Conservation (phyloP, 441 rosid species). For the Gossypium gossypioides region DNA sequence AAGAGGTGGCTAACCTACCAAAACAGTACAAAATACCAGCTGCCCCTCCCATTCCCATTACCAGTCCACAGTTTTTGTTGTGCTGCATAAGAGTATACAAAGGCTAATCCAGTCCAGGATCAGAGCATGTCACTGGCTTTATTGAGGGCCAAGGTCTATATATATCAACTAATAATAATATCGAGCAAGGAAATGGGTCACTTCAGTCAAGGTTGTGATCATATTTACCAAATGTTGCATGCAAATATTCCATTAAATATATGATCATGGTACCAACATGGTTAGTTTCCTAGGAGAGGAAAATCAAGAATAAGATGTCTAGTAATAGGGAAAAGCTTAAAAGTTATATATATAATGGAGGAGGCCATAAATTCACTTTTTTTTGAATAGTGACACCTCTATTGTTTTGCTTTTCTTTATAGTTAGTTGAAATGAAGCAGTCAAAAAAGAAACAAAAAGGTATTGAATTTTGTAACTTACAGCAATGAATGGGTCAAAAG, state of each 20-base stretch:
- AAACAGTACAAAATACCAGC: background rate
- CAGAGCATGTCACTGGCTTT: no score
- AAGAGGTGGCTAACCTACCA: background rate
- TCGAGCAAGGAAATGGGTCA: background rate
- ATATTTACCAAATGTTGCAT: background rate
- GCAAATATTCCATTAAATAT: background rate
- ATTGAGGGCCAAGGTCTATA: background rate
- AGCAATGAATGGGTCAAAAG: slow-evolving; percentile 55
- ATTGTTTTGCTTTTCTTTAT: no score
- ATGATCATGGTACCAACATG: background rate
- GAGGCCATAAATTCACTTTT: background rate
- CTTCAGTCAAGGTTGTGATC: background rate
- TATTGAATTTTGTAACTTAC: slow-evolving; percentile 23
- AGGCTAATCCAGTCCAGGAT: no score
- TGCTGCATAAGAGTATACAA: no score
- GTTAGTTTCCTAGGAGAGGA: background rate
- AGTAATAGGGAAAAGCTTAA: background rate
- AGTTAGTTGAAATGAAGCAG: background rate
- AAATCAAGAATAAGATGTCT: background rate
- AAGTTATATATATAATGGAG: background rate
- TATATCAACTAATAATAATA: background rate
- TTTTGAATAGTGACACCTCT: background rate
- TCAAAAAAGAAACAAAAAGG: background rate
- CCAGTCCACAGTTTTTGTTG: no score
- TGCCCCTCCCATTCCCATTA: background rate